Base-by-base conservation (phyloP, 768 basidiomycete species). In the Kwoniella shandongensis region DNA sequence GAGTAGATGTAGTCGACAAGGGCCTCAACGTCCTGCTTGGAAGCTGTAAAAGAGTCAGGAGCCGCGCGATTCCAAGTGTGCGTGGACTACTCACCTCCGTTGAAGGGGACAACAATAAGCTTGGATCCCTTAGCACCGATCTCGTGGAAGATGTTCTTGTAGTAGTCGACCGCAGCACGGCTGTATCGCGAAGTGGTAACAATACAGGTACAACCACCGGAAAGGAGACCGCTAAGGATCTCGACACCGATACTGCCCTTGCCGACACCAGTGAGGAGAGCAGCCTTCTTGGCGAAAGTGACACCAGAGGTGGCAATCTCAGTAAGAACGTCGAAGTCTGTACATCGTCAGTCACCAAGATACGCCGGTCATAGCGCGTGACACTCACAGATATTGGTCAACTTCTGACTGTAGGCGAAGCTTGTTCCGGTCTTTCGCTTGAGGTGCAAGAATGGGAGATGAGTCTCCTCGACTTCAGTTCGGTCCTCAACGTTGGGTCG, bases 291-390 rank as follows among this genome's bases (percentile, higher is more conserved):
- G 78, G 94, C 89, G 83, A 98, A 99, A 1, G 92, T 93, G 1
- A 93, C 97, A 12, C 96, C 96, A 4, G 94, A 91, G 0, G 96
- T 97, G 4, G 96, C 96, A 67, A 99, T 98, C 78, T 99, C 96
- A 73, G 93, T 90, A 30, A 99, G 81, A 66, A 99, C 88, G 71
- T 99, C 96, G 63, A 99, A 84, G 78, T 99, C 97, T 70, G 38
- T 22, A 90, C n/a, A 13, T 6, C 20, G 4, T 29, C 46, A 47
- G 46, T 27, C n/a, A n/a, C n/a, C n/a, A n/a, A n/a, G n/a, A n/a
- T n/a, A 38, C 36, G 36, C 36, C 10, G 10, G 11, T n/a, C 36
- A 38, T 10, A 38, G 36, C 11, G n/a, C n/a, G n/a, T n/a, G 29
- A 1, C 11, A 42, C 51, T 89, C 84, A 72, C 67, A 69, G 54